Percentiles rank a stretch among this genome's conserved stretches.
These are phyloP conservation scores for Rauvolfia tetraphylla DNA, from an alignment of 257 asterid species.

Conservation along the genomic window DNA sequence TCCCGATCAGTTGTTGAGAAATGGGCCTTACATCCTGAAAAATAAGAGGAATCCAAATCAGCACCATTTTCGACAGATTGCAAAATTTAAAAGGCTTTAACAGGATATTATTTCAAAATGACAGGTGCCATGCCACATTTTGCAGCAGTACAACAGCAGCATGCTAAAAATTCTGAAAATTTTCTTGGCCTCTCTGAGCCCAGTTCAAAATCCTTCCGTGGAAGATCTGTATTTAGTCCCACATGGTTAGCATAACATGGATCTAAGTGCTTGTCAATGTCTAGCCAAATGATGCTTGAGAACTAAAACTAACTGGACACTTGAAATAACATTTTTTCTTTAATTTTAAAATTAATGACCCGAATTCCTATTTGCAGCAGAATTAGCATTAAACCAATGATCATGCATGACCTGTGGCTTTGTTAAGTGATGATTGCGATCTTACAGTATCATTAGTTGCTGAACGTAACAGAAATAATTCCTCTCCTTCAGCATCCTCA, in stretches of 20 bases:
- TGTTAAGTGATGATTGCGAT: not conserved
- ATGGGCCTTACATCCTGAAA: conserved; percentile 17
- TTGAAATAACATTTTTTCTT: not conserved
- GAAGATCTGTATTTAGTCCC: too few relatives aligned
- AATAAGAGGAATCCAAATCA: not conserved
- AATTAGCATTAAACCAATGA: not conserved
- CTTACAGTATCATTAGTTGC: conserved; percentile 17
- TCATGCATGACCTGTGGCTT: not conserved
- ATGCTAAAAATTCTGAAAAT: too few relatives aligned
- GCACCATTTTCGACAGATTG: not conserved
- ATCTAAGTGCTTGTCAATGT: not conserved
- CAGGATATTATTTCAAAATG: too few relatives aligned
- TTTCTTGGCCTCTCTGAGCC: too few relatives aligned
- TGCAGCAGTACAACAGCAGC: not conserved
- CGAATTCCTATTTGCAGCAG: not conserved
- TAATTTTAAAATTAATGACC: not conserved
- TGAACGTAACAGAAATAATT: conserved; percentile 21
- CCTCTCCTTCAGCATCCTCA: conserved; percentile 28
- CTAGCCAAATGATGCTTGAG: not conserved
- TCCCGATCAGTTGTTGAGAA: not conserved
- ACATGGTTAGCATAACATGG: not conserved
- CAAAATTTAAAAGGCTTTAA: not conserved
- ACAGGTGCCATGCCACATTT: not conserved
- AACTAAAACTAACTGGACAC: not conserved
- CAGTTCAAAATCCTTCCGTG: too few relatives aligned